A percentile compares a stretch with the other conserved stretches of the same genome.
Conservation (phyloP, 768 basidiomycete species). For the Sporobolomyces pararoseus region DNA sequence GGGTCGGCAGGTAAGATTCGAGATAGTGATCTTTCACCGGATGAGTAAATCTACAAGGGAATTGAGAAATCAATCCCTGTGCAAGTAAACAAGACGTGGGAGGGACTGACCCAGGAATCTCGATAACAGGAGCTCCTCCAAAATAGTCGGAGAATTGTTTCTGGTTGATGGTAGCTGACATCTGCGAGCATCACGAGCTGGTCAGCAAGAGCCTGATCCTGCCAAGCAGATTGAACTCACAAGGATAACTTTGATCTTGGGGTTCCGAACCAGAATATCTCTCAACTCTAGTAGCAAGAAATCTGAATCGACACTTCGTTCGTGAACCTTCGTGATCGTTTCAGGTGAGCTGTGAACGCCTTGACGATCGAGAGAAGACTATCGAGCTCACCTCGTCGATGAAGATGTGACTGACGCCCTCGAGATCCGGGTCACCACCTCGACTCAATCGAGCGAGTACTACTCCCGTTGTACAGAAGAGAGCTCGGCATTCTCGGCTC, state of each 20-base stretch:
- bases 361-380: background rate
- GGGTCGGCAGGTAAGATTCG: slow-evolving; percentile 65
- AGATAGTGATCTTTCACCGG: slow-evolving; percentile 61
- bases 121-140: slow-evolving; percentile 68
- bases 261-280: slow-evolving; percentile 64
- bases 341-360: background rate
- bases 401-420: slow-evolving; percentile 73
- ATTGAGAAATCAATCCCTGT: background rate
- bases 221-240: slow-evolving; percentile 5
- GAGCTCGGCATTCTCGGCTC: slow-evolving; percentile 63
- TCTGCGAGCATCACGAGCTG: slow-evolving; percentile 47
- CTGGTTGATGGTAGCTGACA: slow-evolving; percentile 95
- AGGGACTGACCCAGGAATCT: slow-evolving; percentile 75
- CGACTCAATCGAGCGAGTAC: slow-evolving; percentile 70
- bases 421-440: slow-evolving; percentile 62
- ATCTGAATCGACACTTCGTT: slow-evolving; percentile 85
- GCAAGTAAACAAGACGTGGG: background rate
- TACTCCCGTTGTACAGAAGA: slow-evolving; percentile 95
- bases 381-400: slow-evolving; percentile 71
- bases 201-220: background rate
- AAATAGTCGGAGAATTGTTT: slow-evolving; percentile 80
- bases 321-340: slow-evolving; percentile 66
- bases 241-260: slow-evolving; percentile 69
- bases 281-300: slow-evolving; percentile 79
- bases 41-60: slow-evolving; percentile 19